phyloP scores from a whole-genome alignment of 495 filamentous ascomycete species.

The Acidomyces sp. region DNA sequence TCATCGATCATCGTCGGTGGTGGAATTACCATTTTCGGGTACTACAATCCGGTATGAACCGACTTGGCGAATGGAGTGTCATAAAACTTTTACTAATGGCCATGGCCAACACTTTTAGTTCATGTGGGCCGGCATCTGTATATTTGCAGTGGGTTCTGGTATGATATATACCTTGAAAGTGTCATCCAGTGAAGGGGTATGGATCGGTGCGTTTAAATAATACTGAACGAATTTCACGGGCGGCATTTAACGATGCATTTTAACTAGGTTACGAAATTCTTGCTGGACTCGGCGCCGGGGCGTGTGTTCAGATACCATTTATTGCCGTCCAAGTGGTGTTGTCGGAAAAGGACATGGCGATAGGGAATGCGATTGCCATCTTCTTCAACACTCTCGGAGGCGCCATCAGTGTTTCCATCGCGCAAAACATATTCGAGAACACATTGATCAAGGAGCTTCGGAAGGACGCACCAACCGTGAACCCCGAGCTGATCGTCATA shows the following conservation, averaged over 20 bases:
- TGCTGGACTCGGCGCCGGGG: conserved; percentile 24
- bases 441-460: conserved; percentile 19
- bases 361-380: conserved; percentile 25
- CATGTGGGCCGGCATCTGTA: conserved; percentile 20
- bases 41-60: conserved; percentile 25
- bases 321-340: conserved; percentile 27
- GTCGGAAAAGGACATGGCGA: conserved; percentile 25
- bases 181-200: conserved; percentile 11
- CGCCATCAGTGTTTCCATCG: conserved; percentile 25
- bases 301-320: conserved; percentile 26
- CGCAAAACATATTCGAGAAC: conserved; percentile 31
- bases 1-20: conserved; percentile 22
- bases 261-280: conserved; percentile 30
- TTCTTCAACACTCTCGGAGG: conserved; percentile 31
- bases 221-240: too few relatives aligned
- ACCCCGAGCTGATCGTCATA: conserved; percentile 20
- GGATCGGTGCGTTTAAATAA: too few relatives aligned
- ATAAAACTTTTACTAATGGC: too few relatives aligned
- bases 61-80: too few relatives aligned
- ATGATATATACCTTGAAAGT: conserved; percentile 25
- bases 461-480: conserved; percentile 18
- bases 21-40: conserved; percentile 21
- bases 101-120: too few relatives aligned
- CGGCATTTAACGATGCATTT: too few relatives aligned
- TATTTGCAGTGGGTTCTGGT: conserved; percentile 23